A percentile compares a stretch with the other conserved stretches of the same genome.
Conservation (phyloP, 1,284 basidiomycete genomes). For the Moniliophthora roreri region DNA sequence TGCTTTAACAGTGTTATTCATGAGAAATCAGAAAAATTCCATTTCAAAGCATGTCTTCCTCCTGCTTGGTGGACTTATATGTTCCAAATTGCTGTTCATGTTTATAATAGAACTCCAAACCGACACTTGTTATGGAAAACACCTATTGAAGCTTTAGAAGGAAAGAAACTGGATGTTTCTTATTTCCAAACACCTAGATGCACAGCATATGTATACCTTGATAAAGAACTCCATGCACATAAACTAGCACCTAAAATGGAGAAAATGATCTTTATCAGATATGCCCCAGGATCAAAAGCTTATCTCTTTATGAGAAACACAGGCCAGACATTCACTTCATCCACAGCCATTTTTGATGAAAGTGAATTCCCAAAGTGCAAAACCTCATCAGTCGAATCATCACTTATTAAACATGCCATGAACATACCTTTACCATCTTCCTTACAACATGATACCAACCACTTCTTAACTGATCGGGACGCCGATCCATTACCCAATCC, state of each 20-base stretch:
- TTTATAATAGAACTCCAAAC: constrained; percentile 24
- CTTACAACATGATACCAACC: too few species aligned
- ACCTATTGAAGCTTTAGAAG: background rate
- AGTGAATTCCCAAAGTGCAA: too few species aligned
- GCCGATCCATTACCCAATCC: too few species aligned
- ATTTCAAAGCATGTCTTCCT: constrained; percentile 21
- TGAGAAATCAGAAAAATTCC: constrained; percentile 22
- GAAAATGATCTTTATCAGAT: background rate
- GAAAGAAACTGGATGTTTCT: background rate
- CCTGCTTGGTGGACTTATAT: constrained; percentile 26
- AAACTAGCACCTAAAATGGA: background rate
- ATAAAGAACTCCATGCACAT: background rate
- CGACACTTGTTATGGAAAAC: background rate
- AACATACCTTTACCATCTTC: too few species aligned
- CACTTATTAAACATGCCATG: too few species aligned
- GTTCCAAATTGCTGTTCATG: constrained; percentile 18
- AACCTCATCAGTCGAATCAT: too few species aligned
- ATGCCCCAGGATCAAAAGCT: background rate
- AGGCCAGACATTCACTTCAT: background rate
- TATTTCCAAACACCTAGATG: background rate
- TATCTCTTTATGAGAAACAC: background rate
- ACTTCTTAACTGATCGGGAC: too few species aligned
- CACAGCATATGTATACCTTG: background rate
- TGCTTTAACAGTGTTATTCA: constrained; percentile 5
- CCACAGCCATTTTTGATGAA: too few species aligned